Base-by-base conservation (phyloP, 768 basidiomycete genomes). In the Hericium rajendrae region DNA sequence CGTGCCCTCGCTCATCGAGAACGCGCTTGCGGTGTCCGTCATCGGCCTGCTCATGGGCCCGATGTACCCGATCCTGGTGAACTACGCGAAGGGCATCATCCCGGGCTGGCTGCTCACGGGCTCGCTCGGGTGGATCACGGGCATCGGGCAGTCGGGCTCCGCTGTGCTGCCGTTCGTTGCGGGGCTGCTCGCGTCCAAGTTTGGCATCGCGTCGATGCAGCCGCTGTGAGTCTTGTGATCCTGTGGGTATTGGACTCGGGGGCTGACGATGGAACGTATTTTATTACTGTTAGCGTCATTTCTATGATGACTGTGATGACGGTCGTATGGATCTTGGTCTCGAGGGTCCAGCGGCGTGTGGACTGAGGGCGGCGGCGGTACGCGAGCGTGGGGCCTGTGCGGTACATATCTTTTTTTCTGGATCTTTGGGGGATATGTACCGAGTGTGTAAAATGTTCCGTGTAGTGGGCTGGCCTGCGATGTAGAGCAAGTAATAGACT, bases 161-260 rank as follows among this genome's bases (percentile, higher is more conserved):
- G 88, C 88, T 0, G 60, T 86, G 6, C 64, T 90, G 4, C 88
- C 89, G 0, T 88, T 91, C 62, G 76, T 88, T 59, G 85, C 85
- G 0, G 87, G 88, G 22, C 77, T 82, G 2, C 76, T 91, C 24
- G 79, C 88, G 6, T 75, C 76, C 24, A 81, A 75, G 58, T 78
- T 81, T 40, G 87, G 78, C 0, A 85, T 87, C 46, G 71, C 73
- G 57, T 78, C 75, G 59, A 66, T 86, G 56, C 83, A 85, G 61
- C 84, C 85, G 6, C 67, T 85, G 84, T 85, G 12, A 59, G 20
- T 15, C 22, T 58, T 41, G 16, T 51, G 39, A 13, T 20, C n/a
- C 24, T 16, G 51, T 38, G 10, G 18, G 22, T 48, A 39, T 3
- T 38, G 24, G 51, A 38, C 38, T 24, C 24, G 9, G 56, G 50